phyloP scores from a whole-genome alignment of 2,329 filamentous ascomycete genomes.

The Penicillium corylophilum region DNA sequence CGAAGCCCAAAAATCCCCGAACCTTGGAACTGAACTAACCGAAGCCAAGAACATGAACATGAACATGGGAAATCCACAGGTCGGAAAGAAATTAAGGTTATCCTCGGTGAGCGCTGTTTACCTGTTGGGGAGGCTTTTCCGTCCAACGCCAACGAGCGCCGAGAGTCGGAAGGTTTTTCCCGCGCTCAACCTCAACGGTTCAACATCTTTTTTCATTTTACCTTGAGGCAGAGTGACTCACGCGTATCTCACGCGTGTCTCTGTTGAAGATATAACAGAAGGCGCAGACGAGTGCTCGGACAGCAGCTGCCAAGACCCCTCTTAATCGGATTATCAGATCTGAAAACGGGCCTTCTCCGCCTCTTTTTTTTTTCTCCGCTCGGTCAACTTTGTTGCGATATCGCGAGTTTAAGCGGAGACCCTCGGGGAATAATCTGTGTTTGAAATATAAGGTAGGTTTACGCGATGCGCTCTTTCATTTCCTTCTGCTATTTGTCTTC shows the following conservation, averaged over 20 bases:
- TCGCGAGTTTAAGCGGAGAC: neutral
- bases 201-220: conserved; percentile 5
- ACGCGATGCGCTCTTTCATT: neutral
- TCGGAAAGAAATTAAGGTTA: conserved; percentile 14
- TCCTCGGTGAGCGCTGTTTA: conserved; percentile 19
- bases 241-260: neutral
- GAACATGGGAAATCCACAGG: neutral
- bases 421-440: neutral
- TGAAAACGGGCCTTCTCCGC: conserved; percentile 14
- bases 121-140: conserved; percentile 14
- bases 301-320: conserved; percentile 10
- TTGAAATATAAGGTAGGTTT: conserved; percentile 1
- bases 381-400: neutral
- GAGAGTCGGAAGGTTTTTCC: conserved; percentile 17
- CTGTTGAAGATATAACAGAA: neutral
- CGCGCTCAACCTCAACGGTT: conserved; percentile 12
- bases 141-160: neutral
- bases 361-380: conserved; percentile 4
- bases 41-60: neutral
- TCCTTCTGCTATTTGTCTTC: neutral
- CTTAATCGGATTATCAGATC: conserved; percentile 21
- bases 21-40: neutral
- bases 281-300: neutral
- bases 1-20: neutral
- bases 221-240: neutral